Evolutionary conservation across 805 yeast genomes (phyloP).

Genomic region (Geotrichum ghanense): DNA sequence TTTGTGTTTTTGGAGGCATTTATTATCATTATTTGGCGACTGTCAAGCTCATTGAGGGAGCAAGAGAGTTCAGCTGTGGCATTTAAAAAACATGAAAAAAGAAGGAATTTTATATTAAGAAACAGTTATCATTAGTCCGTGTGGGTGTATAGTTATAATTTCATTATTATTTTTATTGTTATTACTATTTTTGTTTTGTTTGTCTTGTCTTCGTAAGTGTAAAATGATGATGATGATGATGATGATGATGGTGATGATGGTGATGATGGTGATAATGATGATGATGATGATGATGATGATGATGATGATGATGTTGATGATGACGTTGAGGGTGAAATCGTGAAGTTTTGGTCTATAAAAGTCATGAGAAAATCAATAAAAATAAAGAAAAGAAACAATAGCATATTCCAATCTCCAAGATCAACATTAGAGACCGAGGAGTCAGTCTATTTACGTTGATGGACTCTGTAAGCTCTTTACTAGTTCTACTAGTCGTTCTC

Average conservation of each 20-base stretch:
- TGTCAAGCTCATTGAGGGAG: slow-evolving; percentile 52
- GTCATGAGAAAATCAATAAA: no score
- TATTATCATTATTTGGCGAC: slow-evolving; percentile 78
- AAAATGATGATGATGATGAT: slow-evolving; percentile 54
- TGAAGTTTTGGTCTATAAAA: no score
- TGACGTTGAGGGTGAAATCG: slow-evolving; percentile 13
- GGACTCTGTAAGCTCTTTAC: slow-evolving; percentile 10
- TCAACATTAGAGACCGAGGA: no score
- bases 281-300: slow-evolving; percentile 18
- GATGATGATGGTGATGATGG: slow-evolving; percentile 26
- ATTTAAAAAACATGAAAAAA: no score
- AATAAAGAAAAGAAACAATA: no score
- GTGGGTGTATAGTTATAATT: slow-evolving; percentile 53
- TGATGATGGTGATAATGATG: slow-evolving; percentile 25
- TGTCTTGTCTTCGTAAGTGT: slow-evolving; percentile 66
- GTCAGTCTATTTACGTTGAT: slow-evolving; percentile 2
- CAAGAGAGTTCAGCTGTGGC: slow-evolving; percentile 18
- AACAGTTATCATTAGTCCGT: no score
- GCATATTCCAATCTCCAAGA: no score
- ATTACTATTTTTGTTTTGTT: no score
- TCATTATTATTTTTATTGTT: slow-evolving; percentile 56
- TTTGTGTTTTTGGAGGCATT: slow-evolving; percentile 82
- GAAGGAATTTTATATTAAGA: no score
- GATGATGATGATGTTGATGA: slow-evolving; percentile 19
- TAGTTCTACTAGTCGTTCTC: slow-evolving; percentile 12